These are phyloP conservation scores for Cystofilobasidium ferigula DNA, from an alignment of 768 basidiomycete species.

Conservation along the genomic window DNA sequence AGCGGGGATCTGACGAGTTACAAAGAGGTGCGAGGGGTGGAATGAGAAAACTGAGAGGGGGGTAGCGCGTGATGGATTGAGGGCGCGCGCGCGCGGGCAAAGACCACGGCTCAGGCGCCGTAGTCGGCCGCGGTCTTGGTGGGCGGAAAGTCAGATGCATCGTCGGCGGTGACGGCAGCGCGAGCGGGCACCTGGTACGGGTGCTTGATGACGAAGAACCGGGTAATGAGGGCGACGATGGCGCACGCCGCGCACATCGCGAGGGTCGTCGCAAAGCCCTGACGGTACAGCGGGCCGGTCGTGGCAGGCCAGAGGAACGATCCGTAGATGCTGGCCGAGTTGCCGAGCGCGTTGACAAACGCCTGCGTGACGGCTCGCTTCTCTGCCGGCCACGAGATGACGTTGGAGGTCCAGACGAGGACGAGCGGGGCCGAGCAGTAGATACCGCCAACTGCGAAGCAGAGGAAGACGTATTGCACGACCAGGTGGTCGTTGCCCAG, in stretches of 20 bases:
- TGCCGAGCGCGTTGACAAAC: slow-evolving; percentile 34
- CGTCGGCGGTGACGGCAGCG: neutral
- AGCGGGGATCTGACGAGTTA: too few relatives aligned
- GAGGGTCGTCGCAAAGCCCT: slow-evolving; percentile 36
- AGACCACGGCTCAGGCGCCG: neutral
- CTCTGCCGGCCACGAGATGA: slow-evolving; percentile 35
- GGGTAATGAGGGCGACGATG: slow-evolving; percentile 30
- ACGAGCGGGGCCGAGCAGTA: slow-evolving; percentile 35
- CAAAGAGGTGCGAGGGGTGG: too few relatives aligned
- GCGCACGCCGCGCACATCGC: slow-evolving; percentile 32
- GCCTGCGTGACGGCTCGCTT: slow-evolving; percentile 37
- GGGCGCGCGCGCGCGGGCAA: too few relatives aligned
- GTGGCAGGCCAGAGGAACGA: slow-evolving; percentile 37
- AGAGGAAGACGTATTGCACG: slow-evolving; percentile 38
- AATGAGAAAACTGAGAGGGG: too few relatives aligned
- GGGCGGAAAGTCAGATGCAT: neutral
- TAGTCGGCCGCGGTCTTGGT: neutral
- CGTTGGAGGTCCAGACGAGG: slow-evolving; percentile 38
- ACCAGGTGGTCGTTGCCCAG: slow-evolving; percentile 26
- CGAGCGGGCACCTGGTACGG: slow-evolving; percentile 30
- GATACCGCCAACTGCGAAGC: slow-evolving; percentile 31
- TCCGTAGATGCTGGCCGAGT: slow-evolving; percentile 34
- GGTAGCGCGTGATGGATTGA: too few relatives aligned
- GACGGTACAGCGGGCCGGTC: slow-evolving; percentile 34
- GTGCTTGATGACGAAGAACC: slow-evolving; percentile 32